phyloP scores from a whole-genome alignment of 768 basidiomycete genomes.

The Leccinum subgranulosum region DNA sequence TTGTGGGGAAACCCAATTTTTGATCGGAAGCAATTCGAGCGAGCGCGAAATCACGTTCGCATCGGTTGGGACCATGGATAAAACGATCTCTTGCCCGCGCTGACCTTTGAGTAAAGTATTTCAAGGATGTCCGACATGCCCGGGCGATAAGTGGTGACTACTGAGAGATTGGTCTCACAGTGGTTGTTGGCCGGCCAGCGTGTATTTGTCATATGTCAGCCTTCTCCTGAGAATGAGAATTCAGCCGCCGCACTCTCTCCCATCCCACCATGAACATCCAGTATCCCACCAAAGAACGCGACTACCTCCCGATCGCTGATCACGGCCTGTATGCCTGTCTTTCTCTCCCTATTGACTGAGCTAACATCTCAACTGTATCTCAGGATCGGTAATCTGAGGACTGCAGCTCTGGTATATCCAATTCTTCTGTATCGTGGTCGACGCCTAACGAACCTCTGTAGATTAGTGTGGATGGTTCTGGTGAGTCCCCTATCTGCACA shows the following conservation, averaged over 20 bases:
- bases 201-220: conserved; percentile 3
- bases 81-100: no score
- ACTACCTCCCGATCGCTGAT: conserved; percentile 73
- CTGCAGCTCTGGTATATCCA: conserved; percentile 63
- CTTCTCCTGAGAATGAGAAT: conserved; percentile 3
- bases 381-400: conserved; percentile 82
- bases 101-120: no score
- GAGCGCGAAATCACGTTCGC: no score
- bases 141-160: not conserved
- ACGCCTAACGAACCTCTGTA: conserved; percentile 20
- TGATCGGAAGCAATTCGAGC: not conserved
- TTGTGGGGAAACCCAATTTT: not conserved
- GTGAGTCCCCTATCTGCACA: conserved; percentile 38
- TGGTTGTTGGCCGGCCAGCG: not conserved
- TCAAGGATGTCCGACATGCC: not conserved
- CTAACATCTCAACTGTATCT: conserved; percentile 4
- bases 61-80: no score
- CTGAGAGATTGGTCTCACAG: not conserved
- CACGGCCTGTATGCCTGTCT: conserved; percentile 65
- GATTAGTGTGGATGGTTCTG: conserved; percentile 79
- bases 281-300: conserved; percentile 52
- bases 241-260: not conserved
- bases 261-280: conserved; percentile 44
- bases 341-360: not conserved
- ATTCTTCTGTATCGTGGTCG: not conserved